A percentile compares a stretch with the other conserved stretches of the same genome.
Evolutionary conservation across 352 stramenopile genomes (phyloP).

Genomic region (Pythium utonaiense): DNA sequence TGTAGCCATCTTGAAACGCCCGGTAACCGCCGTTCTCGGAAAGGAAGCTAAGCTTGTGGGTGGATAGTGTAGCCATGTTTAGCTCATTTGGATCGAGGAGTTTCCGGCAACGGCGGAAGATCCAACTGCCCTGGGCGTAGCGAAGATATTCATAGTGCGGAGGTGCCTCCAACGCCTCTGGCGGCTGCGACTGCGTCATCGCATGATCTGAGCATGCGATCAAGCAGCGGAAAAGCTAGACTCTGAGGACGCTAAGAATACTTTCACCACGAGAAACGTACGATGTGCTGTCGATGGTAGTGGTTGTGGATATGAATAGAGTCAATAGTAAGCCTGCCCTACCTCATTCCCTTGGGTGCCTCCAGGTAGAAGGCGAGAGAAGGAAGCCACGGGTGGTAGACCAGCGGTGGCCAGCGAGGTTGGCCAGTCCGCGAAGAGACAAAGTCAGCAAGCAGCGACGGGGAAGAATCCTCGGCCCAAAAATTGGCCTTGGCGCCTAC

Average conservation of each 20-base stretch:
- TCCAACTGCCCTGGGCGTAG: neutral
- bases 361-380: neutral
- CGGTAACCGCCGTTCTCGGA: neutral
- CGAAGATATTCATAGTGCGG: neutral
- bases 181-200: too few species aligned
- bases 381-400: too few species aligned
- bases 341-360: too few species aligned
- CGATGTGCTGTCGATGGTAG: too few species aligned
- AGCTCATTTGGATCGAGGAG: neutral
- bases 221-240: too few species aligned
- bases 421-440: neutral
- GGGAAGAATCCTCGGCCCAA: neutral
- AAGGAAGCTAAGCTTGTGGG: neutral
- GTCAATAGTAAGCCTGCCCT: too few species aligned
- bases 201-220: too few species aligned
- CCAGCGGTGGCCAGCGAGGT: too few species aligned
- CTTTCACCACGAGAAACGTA: too few species aligned
- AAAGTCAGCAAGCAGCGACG: neutral
- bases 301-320: too few species aligned
- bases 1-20: slow-evolving; percentile 7
- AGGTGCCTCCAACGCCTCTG: too few species aligned
- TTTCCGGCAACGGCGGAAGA: neutral
- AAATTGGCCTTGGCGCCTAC: neutral
- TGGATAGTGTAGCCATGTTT: neutral
- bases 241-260: too few species aligned